Base-by-base conservation (phyloP, 2,329 filamentous ascomycete species). In the Calonectria naviculata region DNA sequence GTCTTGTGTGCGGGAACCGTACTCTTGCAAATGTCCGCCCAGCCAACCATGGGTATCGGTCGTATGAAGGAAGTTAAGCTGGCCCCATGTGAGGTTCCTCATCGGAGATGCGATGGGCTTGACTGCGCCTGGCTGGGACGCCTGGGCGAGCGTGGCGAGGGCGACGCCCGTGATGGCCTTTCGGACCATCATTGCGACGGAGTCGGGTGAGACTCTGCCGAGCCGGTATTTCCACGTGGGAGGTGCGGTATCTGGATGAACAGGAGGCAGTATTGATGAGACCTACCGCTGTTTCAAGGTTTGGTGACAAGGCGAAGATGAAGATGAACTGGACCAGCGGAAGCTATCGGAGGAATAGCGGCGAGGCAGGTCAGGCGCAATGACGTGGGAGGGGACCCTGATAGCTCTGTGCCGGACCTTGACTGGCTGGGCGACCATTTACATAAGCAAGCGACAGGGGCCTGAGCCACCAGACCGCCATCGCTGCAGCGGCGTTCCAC, bases 1-100 rank as follows among this genome's bases (percentile, higher is more conserved):
- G 4, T 49, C 3, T 63, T n/a, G 24, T 31, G 28, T n/a, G n/a
- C 6, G 13, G 21, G 26, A 44, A 2, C 79, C 89, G 79, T 86
- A 95, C 92, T 99, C 97, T 85, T 95, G 93, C 6, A 98, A 85
- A 86, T 99, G 97, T 1, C 97, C 97, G 12, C 91, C 95, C 80
- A 97, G 92, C 97, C 97, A 99, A 78, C 97, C 96, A 84, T 98
- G 97, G 5, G 94, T 97, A 81, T 98, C 94, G 46, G 97, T 98
- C 0, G 97, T 98, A 80, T 97, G 95, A n/a, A 99, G 85, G 82
- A 98, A 97, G 87, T 98, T 98, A 79, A 98, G 89, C 81, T 98
- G 93, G n/a, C 94, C 95, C 94, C 95, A 98, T 78, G 91, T 89
- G 65, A 99, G 88, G 76, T 95, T 89, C 78, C 96, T 92, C 84